These are phyloP conservation scores for Priceomyces haplophilus DNA, from an alignment of 805 yeast genomes.

Conservation along the genomic window DNA sequence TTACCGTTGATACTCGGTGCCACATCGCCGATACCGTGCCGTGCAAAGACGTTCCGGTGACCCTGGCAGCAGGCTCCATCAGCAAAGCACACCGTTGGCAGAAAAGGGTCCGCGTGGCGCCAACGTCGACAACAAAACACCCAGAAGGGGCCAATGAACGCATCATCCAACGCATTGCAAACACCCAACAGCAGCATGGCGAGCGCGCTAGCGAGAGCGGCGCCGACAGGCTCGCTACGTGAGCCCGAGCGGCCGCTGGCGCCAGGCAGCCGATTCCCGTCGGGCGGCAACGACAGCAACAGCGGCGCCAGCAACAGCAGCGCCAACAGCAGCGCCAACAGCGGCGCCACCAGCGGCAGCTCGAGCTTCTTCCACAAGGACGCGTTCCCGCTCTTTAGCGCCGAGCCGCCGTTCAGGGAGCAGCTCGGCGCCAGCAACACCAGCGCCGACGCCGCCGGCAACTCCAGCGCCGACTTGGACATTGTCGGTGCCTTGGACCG, in stretches of 20 bases:
- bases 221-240: no score
- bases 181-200: slow-evolving; percentile 8
- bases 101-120: no score
- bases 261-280: no score
- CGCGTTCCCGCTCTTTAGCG: slow-evolving; percentile 19
- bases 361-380: slow-evolving; percentile 27
- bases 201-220: slow-evolving; percentile 1
- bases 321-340: neutral
- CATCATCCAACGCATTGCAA: no score
- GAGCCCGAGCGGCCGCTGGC: no score
- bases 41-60: neutral
- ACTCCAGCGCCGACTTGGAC: slow-evolving; percentile 29
- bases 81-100: no score
- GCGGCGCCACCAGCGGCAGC: slow-evolving; percentile 15
- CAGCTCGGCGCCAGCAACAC: slow-evolving; percentile 12
- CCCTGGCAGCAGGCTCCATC: neutral
- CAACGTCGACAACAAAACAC: no score
- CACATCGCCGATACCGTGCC: no score
- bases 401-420: slow-evolving; percentile 9
- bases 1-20: neutral
- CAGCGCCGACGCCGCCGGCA: slow-evolving; percentile 7
- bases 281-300: no score
- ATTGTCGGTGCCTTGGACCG: slow-evolving; percentile 48
- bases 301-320: no score
- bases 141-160: no score